phyloP scores from a whole-genome alignment of 371 early-diverging fungal genomes.

The Capillidium rhysosporum region DNA sequence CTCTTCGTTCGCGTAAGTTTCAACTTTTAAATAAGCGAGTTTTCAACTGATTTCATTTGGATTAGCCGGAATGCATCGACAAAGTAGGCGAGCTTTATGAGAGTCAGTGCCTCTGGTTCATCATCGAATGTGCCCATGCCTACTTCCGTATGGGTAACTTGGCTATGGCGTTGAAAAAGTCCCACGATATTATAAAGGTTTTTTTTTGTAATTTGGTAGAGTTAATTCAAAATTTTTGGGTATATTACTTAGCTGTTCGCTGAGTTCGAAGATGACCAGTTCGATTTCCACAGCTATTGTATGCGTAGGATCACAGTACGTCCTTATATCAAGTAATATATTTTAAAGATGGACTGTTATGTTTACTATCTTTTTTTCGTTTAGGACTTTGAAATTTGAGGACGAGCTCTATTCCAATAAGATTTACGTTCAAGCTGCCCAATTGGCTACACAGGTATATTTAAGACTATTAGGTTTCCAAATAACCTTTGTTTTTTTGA shows the following conservation, averaged over 20 bases:
- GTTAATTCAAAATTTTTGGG: background rate
- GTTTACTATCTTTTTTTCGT: background rate
- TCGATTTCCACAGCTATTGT: conserved; percentile 91
- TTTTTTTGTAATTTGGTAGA: background rate
- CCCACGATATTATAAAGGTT: conserved; percentile 59
- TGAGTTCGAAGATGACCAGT: conserved; percentile 82
- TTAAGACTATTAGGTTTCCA: background rate
- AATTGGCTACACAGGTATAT: conserved; percentile 36
- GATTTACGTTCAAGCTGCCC: conserved; percentile 53
- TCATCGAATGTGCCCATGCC: conserved; percentile 49
- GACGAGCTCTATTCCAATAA: conserved; percentile 47
- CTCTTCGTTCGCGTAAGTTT: conserved; percentile 46
- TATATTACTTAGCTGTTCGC: conserved; percentile 23
- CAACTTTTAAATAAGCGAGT: background rate
- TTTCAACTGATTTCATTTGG: background rate
- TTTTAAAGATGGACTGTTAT: background rate
- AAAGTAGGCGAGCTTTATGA: conserved; percentile 66
- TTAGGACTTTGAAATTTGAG: conserved; percentile 49
- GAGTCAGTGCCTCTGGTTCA: conserved; percentile 84
- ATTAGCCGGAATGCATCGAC: conserved; percentile 36
- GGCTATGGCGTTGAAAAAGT: conserved; percentile 71
- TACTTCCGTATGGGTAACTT: conserved; percentile 38
- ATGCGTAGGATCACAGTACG: conserved; percentile 76
- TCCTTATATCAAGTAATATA: conserved; percentile 41
- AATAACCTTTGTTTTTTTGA: background rate